Conservation (phyloP, 345 rosid species). For the Ailanthus altissimus region DNA sequence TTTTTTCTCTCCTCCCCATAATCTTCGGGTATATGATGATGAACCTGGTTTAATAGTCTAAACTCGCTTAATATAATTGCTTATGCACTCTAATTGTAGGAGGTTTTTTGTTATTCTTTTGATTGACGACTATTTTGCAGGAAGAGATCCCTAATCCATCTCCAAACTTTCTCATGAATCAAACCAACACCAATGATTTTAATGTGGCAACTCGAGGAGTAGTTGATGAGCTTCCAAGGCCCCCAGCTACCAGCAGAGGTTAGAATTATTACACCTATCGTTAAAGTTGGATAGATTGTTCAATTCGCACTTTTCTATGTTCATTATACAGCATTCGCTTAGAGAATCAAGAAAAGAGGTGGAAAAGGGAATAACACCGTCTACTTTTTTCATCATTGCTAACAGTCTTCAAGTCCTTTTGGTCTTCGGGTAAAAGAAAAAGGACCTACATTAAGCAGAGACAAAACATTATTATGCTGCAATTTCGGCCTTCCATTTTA, state of each 20-base stretch:
- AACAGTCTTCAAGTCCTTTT: slow-evolving; percentile 4
- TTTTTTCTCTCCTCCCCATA: slow-evolving; percentile 74
- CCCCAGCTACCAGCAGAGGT: slow-evolving; percentile 52
- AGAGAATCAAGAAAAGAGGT: slow-evolving; percentile 3
- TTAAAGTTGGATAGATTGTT: neutral
- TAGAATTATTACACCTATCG: slow-evolving; percentile 16
- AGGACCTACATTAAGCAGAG: neutral
- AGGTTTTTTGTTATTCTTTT: neutral
- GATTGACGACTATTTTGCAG: slow-evolving; percentile 23
- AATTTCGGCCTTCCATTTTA: slow-evolving; percentile 9
- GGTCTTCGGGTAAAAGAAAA: slow-evolving; percentile 7
- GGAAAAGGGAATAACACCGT: slow-evolving; percentile 16
- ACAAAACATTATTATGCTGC: slow-evolving; percentile 20
- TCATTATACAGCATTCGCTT: neutral
- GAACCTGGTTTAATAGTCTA: neutral
- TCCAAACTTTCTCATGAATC: slow-evolving; percentile 38
- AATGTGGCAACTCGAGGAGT: slow-evolving; percentile 32
- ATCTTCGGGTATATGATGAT: slow-evolving; percentile 53
- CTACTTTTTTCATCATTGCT: slow-evolving; percentile 12
- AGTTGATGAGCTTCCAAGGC: slow-evolving; percentile 48
- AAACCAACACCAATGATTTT: slow-evolving; percentile 35
- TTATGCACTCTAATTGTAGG: neutral
- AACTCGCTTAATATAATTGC: neutral
- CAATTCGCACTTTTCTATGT: neutral
- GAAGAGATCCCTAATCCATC: slow-evolving; percentile 48